Base-by-base conservation (phyloP, 352 stramenopile genomes). In the Bremia lactucae region DNA sequence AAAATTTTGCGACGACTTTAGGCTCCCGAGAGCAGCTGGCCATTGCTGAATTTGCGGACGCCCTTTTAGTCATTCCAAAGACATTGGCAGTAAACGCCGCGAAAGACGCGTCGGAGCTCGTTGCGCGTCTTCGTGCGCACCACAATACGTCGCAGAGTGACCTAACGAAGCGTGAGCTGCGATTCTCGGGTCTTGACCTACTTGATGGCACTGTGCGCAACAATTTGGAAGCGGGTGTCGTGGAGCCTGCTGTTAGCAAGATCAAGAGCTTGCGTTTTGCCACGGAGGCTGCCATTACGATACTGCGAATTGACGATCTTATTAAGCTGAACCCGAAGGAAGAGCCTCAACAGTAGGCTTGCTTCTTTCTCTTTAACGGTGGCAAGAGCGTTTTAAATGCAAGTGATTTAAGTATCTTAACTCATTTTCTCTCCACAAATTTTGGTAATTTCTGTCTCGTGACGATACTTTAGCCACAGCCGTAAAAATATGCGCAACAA, bases 181-280 rank as follows among this genome's bases (percentile, higher is more conserved):
- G 75, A 36, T 95, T 90, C 61, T 80, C 65, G 23, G 96, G 96
- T n/a, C 74, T 99, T 31, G 95, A 99, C 61, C 72, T 99, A 33
- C 54, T 98, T 3, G 74, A 96, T 21, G 96, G 96, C 36, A 75
- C 68, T 22, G 94, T 98, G 46, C 80, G 91, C 40, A 75, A 99
- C 72, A 99, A 98, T 70, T 74, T 99, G 25, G 75, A 74, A 16
- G 91, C 87, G 15, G 96, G 95, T 46, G 96, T 99, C n/a, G 83
- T 99, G 11, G 96, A 99, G 77, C 96, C 96, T 14, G 96, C 96
- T 43, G 99, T 99, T 55, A 98, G 90, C 58, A 99, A 99, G 80
- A 97, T 99, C 70, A 99, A 99, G 74, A 97, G 83, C 62, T 71
- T 99, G 50, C 81, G 96, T 55, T 99, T 99, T 78, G 96, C 96